Evolutionary conservation across 495 filamentous ascomycete species (phyloP).

Genomic region (Neurospora terricola): DNA sequence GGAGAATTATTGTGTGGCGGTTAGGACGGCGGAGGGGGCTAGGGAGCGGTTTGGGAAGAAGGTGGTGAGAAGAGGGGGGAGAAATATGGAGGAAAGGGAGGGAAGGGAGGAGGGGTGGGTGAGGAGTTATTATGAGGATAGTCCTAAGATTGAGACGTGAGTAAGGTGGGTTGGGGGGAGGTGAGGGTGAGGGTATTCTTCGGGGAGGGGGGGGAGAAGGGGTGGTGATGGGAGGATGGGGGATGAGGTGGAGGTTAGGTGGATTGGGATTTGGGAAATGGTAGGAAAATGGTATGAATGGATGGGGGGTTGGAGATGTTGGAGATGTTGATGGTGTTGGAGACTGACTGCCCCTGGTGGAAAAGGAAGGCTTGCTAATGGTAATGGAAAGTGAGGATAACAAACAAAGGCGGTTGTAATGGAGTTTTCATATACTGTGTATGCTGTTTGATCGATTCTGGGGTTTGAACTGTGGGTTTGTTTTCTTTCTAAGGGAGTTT

Average conservation of each 20-base stretch:
- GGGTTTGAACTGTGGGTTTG: background rate
- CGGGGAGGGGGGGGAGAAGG: too few species aligned
- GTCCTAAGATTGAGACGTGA: background rate
- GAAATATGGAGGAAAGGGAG: background rate
- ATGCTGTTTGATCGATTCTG: background rate
- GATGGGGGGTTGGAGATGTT: too few species aligned
- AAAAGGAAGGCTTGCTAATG: too few species aligned
- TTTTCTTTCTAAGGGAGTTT: background rate
- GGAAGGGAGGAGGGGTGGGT: background rate
- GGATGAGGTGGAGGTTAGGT: too few species aligned
- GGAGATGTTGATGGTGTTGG: too few species aligned
- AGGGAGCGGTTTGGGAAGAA: conserved; percentile 11
- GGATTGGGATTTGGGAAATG: too few species aligned
- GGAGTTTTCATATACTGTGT: background rate
- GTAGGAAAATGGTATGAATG: background rate
- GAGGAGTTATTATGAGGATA: background rate
- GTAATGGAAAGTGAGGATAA: too few species aligned
- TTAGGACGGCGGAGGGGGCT: conserved; percentile 18
- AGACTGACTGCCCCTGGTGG: too few species aligned
- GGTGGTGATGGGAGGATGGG: too few species aligned
- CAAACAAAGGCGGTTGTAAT: too few species aligned
- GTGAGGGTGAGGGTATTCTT: background rate
- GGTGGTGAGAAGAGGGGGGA: background rate
- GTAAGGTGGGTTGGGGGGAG: background rate
- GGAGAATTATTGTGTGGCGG: conserved; percentile 28